Conservation (phyloP, 1,139 yeast species). For the Nakaseomyces nivariensis region DNA sequence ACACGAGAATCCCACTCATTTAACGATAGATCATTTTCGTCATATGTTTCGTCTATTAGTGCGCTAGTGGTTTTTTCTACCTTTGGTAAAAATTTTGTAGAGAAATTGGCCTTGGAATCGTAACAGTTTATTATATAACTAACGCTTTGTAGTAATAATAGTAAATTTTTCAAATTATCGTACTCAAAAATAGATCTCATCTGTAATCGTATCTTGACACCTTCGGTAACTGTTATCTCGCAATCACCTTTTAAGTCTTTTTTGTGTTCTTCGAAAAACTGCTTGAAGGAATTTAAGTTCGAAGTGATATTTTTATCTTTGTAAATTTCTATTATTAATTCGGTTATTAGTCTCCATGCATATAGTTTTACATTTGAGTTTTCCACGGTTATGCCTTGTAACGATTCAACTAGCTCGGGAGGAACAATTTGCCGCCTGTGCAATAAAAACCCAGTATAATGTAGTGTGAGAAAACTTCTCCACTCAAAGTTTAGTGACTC, state of each 20-base stretch:
- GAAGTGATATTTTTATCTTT: constrained; percentile 23
- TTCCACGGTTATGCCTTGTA: constrained; percentile 7
- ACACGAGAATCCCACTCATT: constrained; percentile 7
- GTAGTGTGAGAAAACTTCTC: constrained; percentile 5
- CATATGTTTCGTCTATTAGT: neutral
- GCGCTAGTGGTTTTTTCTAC: constrained; percentile 6
- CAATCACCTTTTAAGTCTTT: constrained; percentile 7
- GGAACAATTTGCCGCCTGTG: constrained; percentile 12
- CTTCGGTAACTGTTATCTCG: constrained; percentile 1
- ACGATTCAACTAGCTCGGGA: constrained; percentile 3
- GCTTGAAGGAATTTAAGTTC: constrained; percentile 20
- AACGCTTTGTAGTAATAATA: constrained; percentile 27
- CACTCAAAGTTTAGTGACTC: neutral
- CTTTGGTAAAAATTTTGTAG: constrained; percentile 25
- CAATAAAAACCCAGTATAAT: constrained; percentile 10
- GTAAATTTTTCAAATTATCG: constrained; percentile 20
- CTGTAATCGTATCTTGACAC: constrained; percentile 9
- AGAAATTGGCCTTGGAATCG: constrained; percentile 25
- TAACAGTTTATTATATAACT: constrained; percentile 27
- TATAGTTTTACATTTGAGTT: constrained; percentile 10
- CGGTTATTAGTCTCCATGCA: constrained; percentile 21
- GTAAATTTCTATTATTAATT: constrained; percentile 16
- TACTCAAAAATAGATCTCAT: constrained; percentile 18
- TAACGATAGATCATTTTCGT: constrained; percentile 5
- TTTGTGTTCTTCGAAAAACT: constrained; percentile 18